phyloP scores from a whole-genome alignment of 352 stramenopile genomes.

The Globisporangium echinulatum region DNA sequence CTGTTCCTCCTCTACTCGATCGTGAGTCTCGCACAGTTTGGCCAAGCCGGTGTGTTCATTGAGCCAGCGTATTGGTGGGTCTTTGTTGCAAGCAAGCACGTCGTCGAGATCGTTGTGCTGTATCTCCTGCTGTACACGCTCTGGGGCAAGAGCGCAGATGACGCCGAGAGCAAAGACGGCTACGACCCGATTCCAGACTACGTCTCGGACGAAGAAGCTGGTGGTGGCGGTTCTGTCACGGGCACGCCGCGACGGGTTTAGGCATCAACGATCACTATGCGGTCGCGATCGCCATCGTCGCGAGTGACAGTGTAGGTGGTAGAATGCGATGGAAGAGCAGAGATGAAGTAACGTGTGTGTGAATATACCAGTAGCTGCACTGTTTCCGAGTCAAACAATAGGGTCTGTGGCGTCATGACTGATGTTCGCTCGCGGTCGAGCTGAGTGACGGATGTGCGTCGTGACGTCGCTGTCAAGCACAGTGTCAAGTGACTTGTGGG shows the following conservation, averaged over 20 bases:
- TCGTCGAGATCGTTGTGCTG: slow-evolving; percentile 90
- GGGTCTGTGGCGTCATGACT: too few relatives aligned
- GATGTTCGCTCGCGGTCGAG: too few relatives aligned
- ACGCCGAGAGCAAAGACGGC: slow-evolving; percentile 58
- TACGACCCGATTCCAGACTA: slow-evolving; percentile 78
- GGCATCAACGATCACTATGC: too few relatives aligned
- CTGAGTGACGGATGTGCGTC: too few relatives aligned
- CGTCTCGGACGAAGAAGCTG: slow-evolving; percentile 43
- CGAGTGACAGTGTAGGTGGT: too few relatives aligned
- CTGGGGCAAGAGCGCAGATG: slow-evolving; percentile 70
- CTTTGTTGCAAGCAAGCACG: slow-evolving; percentile 92
- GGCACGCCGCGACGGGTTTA: slow-evolving; percentile 11
- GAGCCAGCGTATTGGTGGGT: slow-evolving; percentile 87
- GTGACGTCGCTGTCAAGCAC: too few relatives aligned
- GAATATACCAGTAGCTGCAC: too few relatives aligned
- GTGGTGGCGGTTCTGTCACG: neutral
- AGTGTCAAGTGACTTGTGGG: too few relatives aligned
- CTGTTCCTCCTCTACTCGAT: slow-evolving; percentile 85
- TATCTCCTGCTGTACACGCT: slow-evolving; percentile 94
- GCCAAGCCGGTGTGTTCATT: slow-evolving; percentile 84
- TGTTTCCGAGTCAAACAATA: too few relatives aligned
- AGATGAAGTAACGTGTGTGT: too few relatives aligned
- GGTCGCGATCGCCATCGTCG: too few relatives aligned
- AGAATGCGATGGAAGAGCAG: too few relatives aligned
- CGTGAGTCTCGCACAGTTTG: slow-evolving; percentile 83